These are phyloP conservation scores for Trichoderma polysporum DNA, from an alignment of 2,329 filamentous ascomycete genomes.

Conservation along the genomic window DNA sequence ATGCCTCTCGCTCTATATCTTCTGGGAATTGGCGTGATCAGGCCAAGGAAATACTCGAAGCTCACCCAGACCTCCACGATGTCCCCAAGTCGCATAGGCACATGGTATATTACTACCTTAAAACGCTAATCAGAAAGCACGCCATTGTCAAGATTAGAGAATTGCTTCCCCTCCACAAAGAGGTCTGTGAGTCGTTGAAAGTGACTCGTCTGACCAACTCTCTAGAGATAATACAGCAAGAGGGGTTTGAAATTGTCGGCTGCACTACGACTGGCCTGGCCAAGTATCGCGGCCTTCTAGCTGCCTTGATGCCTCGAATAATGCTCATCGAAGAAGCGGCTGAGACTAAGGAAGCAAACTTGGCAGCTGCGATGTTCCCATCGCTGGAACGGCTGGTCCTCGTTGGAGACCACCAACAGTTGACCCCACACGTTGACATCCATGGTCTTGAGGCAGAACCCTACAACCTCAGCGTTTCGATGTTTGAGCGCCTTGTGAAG, in stretches of 20 bases:
- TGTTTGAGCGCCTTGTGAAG: conserved; percentile 76
- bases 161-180: conserved; percentile 50
- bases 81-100: conserved; percentile 58
- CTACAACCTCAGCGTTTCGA: conserved; percentile 68
- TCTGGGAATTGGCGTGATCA: conserved; percentile 20
- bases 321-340: conserved; percentile 79
- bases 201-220: conserved; percentile 61
- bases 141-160: conserved; percentile 48
- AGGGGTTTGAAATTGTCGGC: conserved; percentile 54
- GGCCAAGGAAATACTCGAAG: conserved; percentile 22
- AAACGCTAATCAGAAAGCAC: conserved; percentile 50
- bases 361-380: conserved; percentile 51
- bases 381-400: conserved; percentile 55
- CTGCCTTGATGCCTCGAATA: conserved; percentile 63
- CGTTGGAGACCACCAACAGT: conserved; percentile 78
- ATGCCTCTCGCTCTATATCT: not conserved
- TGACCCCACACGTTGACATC: conserved; percentile 68
- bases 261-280: conserved; percentile 77
- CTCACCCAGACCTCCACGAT: conserved; percentile 56
- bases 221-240: conserved; percentile 40
- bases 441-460: conserved; percentile 57
- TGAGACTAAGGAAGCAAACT: conserved; percentile 67
- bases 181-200: conserved; percentile 52
- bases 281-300: conserved; percentile 73
- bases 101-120: conserved; percentile 65